Percentiles rank a stretch among this genome's conserved stretches.
Evolutionary conservation across 2,329 filamentous ascomycete genomes (phyloP).

Genomic region (Plenodomus tracheiphilus): DNA sequence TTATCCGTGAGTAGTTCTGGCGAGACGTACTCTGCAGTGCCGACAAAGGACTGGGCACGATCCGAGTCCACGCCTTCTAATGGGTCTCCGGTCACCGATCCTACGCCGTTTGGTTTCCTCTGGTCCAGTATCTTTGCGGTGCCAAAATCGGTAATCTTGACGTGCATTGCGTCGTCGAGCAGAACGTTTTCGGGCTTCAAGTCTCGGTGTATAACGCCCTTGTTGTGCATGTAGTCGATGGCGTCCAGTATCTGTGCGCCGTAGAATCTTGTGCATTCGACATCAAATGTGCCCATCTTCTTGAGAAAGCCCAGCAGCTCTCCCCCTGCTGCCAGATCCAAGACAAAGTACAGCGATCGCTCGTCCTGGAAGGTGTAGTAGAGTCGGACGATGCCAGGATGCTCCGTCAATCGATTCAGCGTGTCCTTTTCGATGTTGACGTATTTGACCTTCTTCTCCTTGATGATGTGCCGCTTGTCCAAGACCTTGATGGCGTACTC

Average conservation of each 20-base stretch:
- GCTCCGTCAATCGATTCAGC: constrained; percentile 90
- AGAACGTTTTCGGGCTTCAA: constrained; percentile 97
- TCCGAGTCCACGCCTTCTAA: constrained; percentile 65
- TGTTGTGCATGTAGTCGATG: constrained; percentile 96
- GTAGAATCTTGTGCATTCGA: constrained; percentile 93
- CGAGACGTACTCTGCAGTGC: constrained; percentile 97
- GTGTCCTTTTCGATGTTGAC: constrained; percentile 99
- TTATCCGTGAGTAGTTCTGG: constrained; percentile 96
- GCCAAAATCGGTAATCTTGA: constrained; percentile 98
- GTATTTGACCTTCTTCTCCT: constrained; percentile 99
- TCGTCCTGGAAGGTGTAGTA: constrained; percentile 99
- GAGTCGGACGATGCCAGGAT: constrained; percentile 91
- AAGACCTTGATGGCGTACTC: constrained; percentile 98
- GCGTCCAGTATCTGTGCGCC: constrained; percentile 94
- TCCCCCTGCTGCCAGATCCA: constrained; percentile 89
- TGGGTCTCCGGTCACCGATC: constrained; percentile 51
- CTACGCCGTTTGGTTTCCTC: constrained; percentile 48
- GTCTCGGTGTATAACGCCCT: constrained; percentile 94
- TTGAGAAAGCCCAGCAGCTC: constrained; percentile 92
- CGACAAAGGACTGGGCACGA: constrained; percentile 91
- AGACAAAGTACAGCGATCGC: constrained; percentile 91
- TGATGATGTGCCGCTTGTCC: constrained; percentile 98
- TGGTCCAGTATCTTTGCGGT: constrained; percentile 88
- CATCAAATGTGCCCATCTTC: constrained; percentile 90
- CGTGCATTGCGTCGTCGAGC: constrained; percentile 91